These are phyloP conservation scores for Echinosophora koreensis DNA, from an alignment of 306 rosid species.

Conservation along the genomic window DNA sequence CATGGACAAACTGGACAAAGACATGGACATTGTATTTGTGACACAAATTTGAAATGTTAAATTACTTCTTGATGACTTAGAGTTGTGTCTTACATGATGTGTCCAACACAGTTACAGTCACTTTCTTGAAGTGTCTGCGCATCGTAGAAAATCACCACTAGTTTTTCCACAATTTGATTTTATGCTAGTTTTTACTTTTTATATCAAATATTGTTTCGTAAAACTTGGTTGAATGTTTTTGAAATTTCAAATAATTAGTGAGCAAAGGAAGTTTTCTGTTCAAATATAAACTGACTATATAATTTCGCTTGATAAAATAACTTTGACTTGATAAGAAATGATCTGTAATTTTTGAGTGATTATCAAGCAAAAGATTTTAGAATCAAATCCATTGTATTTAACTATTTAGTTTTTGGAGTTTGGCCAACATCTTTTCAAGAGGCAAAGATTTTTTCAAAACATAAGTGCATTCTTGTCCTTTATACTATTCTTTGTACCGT, in stretches of 20 bases:
- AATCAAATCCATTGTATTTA: neutral
- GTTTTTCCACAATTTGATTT: conserved; percentile 26
- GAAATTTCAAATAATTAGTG: conserved; percentile 11
- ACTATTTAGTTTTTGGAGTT: conserved; percentile 24
- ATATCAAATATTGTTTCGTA: conserved; percentile 26
- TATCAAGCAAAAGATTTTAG: neutral
- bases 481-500: neutral
- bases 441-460: conserved; percentile 11
- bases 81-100: neutral
- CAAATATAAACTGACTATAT: neutral
- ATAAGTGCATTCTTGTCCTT: conserved; percentile 30
- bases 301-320: conserved; percentile 15
- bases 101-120: neutral
- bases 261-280: neutral
- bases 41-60: conserved; percentile 7
- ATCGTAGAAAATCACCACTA: conserved; percentile 3
- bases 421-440: conserved; percentile 15
- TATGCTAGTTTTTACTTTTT: conserved; percentile 5
- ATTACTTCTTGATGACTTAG: neutral
- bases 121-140: neutral
- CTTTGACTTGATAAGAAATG: conserved; percentile 8
- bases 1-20: neutral
- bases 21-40: conserved; percentile 24
- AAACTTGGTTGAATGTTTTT: conserved; percentile 3
- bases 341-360: neutral